Base-by-base conservation (phyloP, 2,329 filamentous ascomycete species). In the Calonectria naviculata region DNA sequence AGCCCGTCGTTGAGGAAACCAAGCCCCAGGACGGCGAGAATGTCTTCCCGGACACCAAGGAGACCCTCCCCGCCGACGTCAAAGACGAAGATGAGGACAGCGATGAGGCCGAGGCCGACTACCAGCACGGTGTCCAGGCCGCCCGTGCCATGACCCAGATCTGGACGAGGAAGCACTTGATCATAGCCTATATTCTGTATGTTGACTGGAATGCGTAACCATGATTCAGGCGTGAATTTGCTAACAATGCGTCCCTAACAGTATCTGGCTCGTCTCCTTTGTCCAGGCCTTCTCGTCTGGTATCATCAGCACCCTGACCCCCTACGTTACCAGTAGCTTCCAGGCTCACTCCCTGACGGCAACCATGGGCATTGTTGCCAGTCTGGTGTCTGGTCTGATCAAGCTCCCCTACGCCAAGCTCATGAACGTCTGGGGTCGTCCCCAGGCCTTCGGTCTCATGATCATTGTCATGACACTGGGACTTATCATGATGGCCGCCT, bases 401-500 rank as follows among this genome's bases (percentile, higher is more conserved):
- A 79, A 80, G 67, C 75, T 80, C 24, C 75, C 79, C 10, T 80
- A 84, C 71, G 83, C 84, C 24, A 85, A 84, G 67, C 76, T 84
- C 13, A 78, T 83, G 34, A 83, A 85, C 71, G 76, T 84, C 17
- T 84, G 80, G 71, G 83, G 83, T 36, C 81, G 84, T 29, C 75
- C 81, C 0, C 79, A 84, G 70, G 81, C 81, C 4, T 84, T 82
- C 52, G 72, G 78, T 3, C 61, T 84, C 42, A 79, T 77, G 58
- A 71, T 84, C 15, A 56, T 75, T 5, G 68, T 84, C 38, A 80
- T 77, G 67, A 82, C 85, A 65, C 80, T 87, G 62, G 83, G 84
- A 9, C 67, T 90, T 71, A 84, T 89, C 60, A 83, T 92, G 76
- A 90, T 90, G 83, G 90, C 91, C n/a, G 83, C 84, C 0, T 91